Evolutionary conservation across 345 rosid genomes (phyloP).

Genomic region (Brassica rapa): DNA sequence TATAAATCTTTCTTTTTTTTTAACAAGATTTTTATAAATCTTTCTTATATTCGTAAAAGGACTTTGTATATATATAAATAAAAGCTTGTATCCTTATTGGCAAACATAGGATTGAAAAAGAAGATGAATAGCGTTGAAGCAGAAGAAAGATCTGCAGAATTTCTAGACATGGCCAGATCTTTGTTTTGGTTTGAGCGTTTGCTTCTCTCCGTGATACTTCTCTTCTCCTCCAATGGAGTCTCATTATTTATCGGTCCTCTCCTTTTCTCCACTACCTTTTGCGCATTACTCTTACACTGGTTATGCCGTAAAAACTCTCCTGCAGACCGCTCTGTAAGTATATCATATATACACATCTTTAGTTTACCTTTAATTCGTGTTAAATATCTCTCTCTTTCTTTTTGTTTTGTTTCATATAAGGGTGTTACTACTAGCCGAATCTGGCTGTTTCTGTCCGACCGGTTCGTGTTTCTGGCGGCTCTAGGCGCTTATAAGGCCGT

Average conservation of each 20-base stretch:
- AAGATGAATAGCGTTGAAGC: not conserved
- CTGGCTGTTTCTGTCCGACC: not conserved
- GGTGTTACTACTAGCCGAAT: not conserved
- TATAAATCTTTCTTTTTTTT: too few relatives aligned
- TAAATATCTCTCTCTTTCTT: not conserved
- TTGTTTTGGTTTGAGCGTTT: not conserved
- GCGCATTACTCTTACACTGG: not conserved
- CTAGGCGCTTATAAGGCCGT: not conserved
- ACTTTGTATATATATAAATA: not conserved
- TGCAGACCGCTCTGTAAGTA: not conserved
- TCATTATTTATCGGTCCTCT: not conserved
- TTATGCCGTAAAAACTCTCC: not conserved
- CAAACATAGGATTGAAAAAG: not conserved
- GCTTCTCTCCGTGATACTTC: not conserved
- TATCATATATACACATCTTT: not conserved
- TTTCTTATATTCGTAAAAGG: not conserved
- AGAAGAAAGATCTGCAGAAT: not conserved
- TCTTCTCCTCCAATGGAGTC: not conserved
- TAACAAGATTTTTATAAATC: not conserved
- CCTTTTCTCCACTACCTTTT: not conserved
- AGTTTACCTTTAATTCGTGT: not conserved
- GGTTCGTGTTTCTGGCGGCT: not conserved
- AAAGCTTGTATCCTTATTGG: not conserved
- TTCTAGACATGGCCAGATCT: not conserved
- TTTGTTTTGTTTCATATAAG: not conserved